Evolutionary conservation across 2,329 filamentous ascomycete species (phyloP), one percentile per base, ranked within the genome.

Genomic region (Xylariaceae sp.): DNA sequence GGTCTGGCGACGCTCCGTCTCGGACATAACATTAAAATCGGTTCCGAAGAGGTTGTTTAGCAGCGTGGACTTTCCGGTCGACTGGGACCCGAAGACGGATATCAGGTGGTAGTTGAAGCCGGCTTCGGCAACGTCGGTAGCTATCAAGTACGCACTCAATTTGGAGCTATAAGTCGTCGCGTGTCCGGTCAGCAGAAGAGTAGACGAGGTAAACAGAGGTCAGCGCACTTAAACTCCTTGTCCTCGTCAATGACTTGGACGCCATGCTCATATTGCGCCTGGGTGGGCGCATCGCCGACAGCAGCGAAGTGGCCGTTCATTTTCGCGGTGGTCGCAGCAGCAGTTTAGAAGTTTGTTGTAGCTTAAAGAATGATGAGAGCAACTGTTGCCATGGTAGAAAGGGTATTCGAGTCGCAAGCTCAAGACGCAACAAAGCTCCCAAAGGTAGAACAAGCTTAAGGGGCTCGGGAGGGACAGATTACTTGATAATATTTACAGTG

Each of bases 41-140:
- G 95, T 99, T 62, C 92, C 91, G 74, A 99, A 99, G 55, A 99
- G 87, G 76, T 94, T 83, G 79, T 99, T 99, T 64, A 99, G 87
- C 41, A 99, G 84, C 5, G 95, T 99, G 41, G 95, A 98, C 79
- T 99, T 99, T 67, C 95, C 95, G 31, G 95, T 99, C 19, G 95
- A 98, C 81, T 99, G 95, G 56, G 94, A 98, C 39, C 95, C 95
- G 75, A 99, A 99, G 70, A 99, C 95, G 70, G 94, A 97, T 73
- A 99, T 97, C 72, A 99, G 86, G 77, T 99, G 95, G 79, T 99
- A 99, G 79, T 98, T 96, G 85, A 99, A 99, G 71, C 95, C 95
- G 62, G 93, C 87, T 60, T 91, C 87, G 66, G 92, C 90, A 67
- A 96, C 87, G 70, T 90, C 83, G 73, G 92, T 91, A 64, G 87